phyloP scores from a whole-genome alignment of 140 eudicot genomes.

The Cichorium intybus region DNA sequence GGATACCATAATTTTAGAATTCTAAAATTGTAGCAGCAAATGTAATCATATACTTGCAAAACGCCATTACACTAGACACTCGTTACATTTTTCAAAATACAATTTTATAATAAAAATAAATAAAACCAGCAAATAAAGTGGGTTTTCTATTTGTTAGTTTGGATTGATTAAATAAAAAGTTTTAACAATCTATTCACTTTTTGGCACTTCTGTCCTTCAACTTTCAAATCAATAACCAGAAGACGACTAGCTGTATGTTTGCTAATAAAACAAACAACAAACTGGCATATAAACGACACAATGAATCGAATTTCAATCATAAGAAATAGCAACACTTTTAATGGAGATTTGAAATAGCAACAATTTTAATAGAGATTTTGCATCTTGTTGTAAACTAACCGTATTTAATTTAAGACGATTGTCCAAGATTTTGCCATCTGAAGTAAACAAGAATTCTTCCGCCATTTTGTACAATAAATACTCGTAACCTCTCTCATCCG shows the following conservation, averaged over 20 bases:
- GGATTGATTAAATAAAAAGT: too few species aligned
- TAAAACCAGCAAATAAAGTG: too few species aligned
- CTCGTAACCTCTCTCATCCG: slow-evolving; percentile 90
- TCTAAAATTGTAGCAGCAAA: too few species aligned
- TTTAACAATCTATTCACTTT: not conserved
- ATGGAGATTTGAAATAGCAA: too few species aligned
- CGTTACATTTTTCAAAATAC: too few species aligned
- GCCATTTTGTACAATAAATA: slow-evolving; percentile 64
- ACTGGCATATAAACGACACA: slow-evolving; percentile 5
- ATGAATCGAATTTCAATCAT: slow-evolving; percentile 8
- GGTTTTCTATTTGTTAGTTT: too few species aligned
- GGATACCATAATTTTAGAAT: too few species aligned
- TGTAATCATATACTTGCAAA: too few species aligned
- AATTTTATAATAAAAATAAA: too few species aligned
- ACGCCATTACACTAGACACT: too few species aligned
- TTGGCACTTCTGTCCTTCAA: not conserved
- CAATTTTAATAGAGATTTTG: not conserved
- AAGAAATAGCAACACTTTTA: not conserved
- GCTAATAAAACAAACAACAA: slow-evolving; percentile 29
- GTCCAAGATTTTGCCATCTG: slow-evolving; percentile 62
- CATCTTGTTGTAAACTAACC: slow-evolving; percentile 29
- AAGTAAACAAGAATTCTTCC: slow-evolving; percentile 52
- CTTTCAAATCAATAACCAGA: slow-evolving; percentile 4
- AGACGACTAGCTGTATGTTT: slow-evolving; percentile 3
- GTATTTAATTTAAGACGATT: slow-evolving; percentile 69